Evolutionary conservation across 2,329 filamentous ascomycete species (phyloP).

Genomic region (Trichoderma hamatum): DNA sequence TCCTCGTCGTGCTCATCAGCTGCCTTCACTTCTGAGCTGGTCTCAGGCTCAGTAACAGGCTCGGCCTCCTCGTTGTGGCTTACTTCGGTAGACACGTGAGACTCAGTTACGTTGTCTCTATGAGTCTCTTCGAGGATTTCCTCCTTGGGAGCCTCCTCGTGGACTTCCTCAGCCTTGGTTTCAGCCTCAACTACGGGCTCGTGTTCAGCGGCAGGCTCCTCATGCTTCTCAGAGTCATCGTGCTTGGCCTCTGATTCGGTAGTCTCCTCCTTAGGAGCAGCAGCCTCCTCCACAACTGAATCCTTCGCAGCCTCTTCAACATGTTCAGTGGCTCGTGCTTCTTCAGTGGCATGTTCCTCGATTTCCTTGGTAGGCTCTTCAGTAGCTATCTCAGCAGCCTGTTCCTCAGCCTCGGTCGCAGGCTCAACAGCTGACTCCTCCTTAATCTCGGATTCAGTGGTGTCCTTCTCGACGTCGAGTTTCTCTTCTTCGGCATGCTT

Average conservation of each 20-base stretch:
- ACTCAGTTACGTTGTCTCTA: conserved; percentile 18
- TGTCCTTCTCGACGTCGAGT: conserved; percentile 3
- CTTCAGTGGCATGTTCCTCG: background rate
- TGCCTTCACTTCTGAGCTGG: background rate
- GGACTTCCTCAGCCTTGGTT: conserved; percentile 6
- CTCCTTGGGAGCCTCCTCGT: conserved; percentile 13
- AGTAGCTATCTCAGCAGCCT: background rate
- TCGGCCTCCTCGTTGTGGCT: conserved; percentile 14
- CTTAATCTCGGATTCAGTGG: conserved; percentile 14
- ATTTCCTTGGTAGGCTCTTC: background rate
- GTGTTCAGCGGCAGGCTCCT: conserved; percentile 1
- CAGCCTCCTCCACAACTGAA: background rate
- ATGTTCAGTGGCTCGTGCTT: background rate
- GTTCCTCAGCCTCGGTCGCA: conserved; percentile 7
- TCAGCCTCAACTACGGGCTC: conserved; percentile 15
- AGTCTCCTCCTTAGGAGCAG: conserved; percentile 7
- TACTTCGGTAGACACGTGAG: conserved; percentile 17
- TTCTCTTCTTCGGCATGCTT: background rate
- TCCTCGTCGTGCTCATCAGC: background rate
- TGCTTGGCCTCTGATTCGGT: conserved; percentile 7
- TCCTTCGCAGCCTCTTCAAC: conserved; percentile 4
- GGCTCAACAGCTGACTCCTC: conserved; percentile 23
- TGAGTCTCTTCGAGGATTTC: conserved; percentile 8
- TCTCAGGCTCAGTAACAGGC: background rate
- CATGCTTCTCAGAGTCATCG: conserved; percentile 11